Evolutionary conservation across 371 early-diverging fungal species (phyloP), one percentile per base, ranked within the genome.

Genomic region (Coemansia sp.): DNA sequence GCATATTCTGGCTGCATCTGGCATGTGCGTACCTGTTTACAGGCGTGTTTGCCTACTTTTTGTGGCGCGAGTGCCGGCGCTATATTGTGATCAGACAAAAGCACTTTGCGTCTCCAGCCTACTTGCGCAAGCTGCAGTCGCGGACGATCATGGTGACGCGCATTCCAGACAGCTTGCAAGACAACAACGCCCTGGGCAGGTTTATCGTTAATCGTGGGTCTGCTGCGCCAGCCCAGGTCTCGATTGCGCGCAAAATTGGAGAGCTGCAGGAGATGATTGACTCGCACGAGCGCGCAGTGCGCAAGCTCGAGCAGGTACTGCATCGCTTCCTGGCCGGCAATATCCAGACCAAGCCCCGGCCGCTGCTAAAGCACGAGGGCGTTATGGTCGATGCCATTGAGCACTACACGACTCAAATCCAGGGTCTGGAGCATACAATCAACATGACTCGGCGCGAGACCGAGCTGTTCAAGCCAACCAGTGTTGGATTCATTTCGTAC

Each of bases 401-500:
- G 46, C 83, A 88, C 65, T 89, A 88, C 67, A 85, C 91, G 15
- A 75, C 83, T 21, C 69, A 85, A 52, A 84, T 95, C 0, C 85
- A 87, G 52, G 77, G 71, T 4, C 78, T 92, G 15, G 89, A 92
- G 61, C 69, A 80, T 11, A 80, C 89, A 39, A 93, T 94, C 61
- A 84, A 83, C 41, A 66, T 65, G 36, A 70, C 84, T 2, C 84
- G 92, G 12, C 65, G 71, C 8, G 70, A 83, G 41, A 82, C 86
- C 24, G 64, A 70, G 9, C 70, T 78, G 8, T 87, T 85, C 44
- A 84, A 82, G 49, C 82, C 87, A 4, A 87, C 88, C 51, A 87
- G 85, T 70, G 88, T 90, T 28, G 93, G 87, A 0, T 94, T 93
- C 83, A 82, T 92, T 19, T 86, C 87, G 0, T 94, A 88, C 59